Conservation (phyloP, 176 grass and related monocot genomes). For the Thalia dealbata region DNA sequence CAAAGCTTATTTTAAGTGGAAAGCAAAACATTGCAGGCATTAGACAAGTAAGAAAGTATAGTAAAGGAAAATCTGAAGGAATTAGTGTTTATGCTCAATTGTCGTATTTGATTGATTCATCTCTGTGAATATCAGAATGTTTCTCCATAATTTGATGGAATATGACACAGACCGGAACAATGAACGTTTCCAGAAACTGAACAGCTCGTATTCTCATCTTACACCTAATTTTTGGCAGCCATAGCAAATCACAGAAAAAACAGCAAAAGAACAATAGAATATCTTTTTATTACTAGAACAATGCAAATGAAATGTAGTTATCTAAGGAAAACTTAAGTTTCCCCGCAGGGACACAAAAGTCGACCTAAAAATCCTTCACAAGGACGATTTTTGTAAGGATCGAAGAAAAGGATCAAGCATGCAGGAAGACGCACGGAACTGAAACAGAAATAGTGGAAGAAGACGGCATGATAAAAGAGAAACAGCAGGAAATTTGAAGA, state of each 20-base stretch:
- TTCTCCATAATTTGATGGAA: neutral
- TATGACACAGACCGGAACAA: neutral
- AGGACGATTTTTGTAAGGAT: neutral
- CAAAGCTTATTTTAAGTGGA: neutral
- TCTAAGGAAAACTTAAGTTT: neutral
- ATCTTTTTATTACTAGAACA: neutral
- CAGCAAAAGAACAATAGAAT: neutral
- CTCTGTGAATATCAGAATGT: neutral
- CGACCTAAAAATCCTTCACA: neutral
- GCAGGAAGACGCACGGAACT: too few relatives aligned
- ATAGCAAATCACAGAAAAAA: neutral
- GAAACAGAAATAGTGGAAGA: neutral
- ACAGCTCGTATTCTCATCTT: neutral
- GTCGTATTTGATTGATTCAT: neutral
- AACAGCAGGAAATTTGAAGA: neutral
- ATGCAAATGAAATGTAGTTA: neutral
- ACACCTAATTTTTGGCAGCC: neutral
- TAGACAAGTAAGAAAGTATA: neutral
- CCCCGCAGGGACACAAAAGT: neutral
- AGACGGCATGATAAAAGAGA: neutral
- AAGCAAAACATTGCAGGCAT: neutral
- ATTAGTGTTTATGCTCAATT: neutral
- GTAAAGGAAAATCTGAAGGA: neutral
- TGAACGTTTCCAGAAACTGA: neutral
- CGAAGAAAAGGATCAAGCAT: neutral